Evolutionary conservation across 2,329 filamentous ascomycete genomes (phyloP).

Genomic region (Lanzia echinophila): DNA sequence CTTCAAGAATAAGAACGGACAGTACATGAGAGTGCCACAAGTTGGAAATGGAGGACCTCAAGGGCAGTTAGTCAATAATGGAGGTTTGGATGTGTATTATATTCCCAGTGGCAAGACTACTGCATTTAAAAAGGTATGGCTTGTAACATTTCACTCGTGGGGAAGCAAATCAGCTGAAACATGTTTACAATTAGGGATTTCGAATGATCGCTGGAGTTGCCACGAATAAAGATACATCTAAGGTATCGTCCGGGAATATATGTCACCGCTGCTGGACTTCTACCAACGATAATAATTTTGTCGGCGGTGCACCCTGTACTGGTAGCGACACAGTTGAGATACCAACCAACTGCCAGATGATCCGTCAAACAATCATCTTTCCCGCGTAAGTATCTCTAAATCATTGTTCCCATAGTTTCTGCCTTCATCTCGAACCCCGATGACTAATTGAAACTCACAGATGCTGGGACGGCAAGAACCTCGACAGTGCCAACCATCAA

Average conservation of each 20-base stretch:
- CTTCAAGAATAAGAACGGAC: constrained; percentile 29
- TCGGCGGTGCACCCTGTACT: too few species aligned
- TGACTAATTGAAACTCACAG: neutral
- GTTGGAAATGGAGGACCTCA: too few species aligned
- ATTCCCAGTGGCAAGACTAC: constrained; percentile 33
- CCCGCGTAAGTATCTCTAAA: constrained; percentile 19
- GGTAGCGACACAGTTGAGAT: too few species aligned
- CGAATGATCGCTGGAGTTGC: too few species aligned
- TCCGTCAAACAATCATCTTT: constrained; percentile 29
- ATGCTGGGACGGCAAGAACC: constrained; percentile 24
- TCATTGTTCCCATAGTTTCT: neutral
- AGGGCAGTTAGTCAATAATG: constrained; percentile 27
- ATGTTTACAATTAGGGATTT: too few species aligned
- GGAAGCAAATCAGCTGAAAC: too few species aligned
- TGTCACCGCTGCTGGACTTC: too few species aligned
- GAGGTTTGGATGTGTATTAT: constrained; percentile 35
- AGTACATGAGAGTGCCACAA: constrained; percentile 28
- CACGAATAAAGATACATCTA: too few species aligned
- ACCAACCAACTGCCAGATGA: too few species aligned
- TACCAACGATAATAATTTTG: too few species aligned
- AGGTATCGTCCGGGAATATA: too few species aligned
- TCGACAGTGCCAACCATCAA: constrained; percentile 19
- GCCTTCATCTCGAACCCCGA: neutral
- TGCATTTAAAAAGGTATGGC: constrained; percentile 33
- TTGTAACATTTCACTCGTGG: neutral